Evolutionary conservation across 2,329 filamentous ascomycete species (phyloP), one percentile per base, ranked within the genome.

Genomic region (Lachnellula subtilissima): DNA sequence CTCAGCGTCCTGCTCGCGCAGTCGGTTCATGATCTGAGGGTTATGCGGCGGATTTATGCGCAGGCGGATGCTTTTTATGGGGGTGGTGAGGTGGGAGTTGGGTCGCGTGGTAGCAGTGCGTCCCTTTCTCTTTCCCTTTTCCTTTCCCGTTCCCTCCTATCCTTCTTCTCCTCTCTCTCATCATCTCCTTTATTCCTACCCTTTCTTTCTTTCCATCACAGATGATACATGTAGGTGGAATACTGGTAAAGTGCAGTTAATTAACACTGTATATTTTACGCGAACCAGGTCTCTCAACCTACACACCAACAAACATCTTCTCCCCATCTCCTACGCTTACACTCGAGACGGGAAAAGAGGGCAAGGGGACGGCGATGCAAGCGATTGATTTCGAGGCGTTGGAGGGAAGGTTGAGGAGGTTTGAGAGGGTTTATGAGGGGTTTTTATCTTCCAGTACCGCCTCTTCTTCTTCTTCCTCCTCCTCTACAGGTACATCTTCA

Each of bases 371-470:
- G 15, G 15, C n/a, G 17, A 23, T 50, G 8, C 37, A 50, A 15
- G 37, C 40, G 9, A 47, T 52, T 15, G 57, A 64, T 45, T 59
- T 61, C 22, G 55, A 60, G 15, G 48, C 42, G n/a, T 48, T 61
- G 4, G 52, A 60, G 51, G 22, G 40, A 25, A 58, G 54, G 14
- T 23, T 62, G 46, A 58, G 43, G 42, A 28, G 28, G 3, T 63
- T 64, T 40, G 57, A 59, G 42, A 53, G 58, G 22, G 40, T 59
- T 3, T 64, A 64, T 47, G n/a, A 51, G 54, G 35, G 14, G 54
- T 57, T n/a, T 39, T 37, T 53, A n/a, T 6, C 12, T 23, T 40
- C 17, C 36, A 25, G 22, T 14, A 23, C 5, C 15, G 32, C 37
- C 17, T 19, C n/a, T 9, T 22, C 8, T 2, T 42, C n/a, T 9